phyloP scores from a whole-genome alignment of 129 eudicot species.

The Rutidosis leptorrhynchoides region DNA sequence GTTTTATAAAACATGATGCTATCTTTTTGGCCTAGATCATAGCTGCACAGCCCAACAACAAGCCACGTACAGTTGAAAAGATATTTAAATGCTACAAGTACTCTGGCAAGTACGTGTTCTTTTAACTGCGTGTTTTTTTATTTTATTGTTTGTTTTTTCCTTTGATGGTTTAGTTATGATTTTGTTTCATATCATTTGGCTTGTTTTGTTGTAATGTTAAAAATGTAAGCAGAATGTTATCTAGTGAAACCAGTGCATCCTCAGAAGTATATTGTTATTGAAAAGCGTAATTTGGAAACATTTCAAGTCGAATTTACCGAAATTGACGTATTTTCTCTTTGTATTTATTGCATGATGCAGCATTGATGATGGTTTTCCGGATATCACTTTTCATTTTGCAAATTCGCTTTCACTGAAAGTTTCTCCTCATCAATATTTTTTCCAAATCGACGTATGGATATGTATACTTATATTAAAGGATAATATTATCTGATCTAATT shows the following conservation, averaged over 20 bases:
- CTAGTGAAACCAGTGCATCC: too few species aligned
- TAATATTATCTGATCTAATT: background rate
- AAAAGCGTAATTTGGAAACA: too few species aligned
- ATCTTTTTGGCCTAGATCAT: constrained; percentile 49
- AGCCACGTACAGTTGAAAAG: constrained; percentile 50
- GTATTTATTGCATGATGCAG: constrained; percentile 43
- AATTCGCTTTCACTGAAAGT: constrained; percentile 53
- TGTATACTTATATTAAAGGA: background rate
- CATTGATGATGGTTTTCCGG: constrained; percentile 82
- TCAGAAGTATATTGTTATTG: too few species aligned
- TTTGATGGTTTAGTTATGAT: background rate
- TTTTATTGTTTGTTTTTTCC: too few species aligned
- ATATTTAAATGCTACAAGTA: constrained; percentile 66
- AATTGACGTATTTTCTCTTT: background rate
- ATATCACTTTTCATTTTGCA: constrained; percentile 59
- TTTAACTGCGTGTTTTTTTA: too few species aligned
- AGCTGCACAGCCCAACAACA: constrained; percentile 56
- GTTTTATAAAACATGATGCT: background rate
- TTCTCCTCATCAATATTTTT: constrained; percentile 72
- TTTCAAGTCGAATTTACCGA: background rate
- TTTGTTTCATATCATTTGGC: background rate
- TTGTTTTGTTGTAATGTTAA: too few species aligned
- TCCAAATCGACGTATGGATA: constrained; percentile 46
- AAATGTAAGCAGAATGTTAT: too few species aligned
- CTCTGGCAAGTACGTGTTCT: constrained; percentile 58